phyloP scores from a whole-genome alignment of 345 rosid genomes.

The Pugionium dolabratum region DNA sequence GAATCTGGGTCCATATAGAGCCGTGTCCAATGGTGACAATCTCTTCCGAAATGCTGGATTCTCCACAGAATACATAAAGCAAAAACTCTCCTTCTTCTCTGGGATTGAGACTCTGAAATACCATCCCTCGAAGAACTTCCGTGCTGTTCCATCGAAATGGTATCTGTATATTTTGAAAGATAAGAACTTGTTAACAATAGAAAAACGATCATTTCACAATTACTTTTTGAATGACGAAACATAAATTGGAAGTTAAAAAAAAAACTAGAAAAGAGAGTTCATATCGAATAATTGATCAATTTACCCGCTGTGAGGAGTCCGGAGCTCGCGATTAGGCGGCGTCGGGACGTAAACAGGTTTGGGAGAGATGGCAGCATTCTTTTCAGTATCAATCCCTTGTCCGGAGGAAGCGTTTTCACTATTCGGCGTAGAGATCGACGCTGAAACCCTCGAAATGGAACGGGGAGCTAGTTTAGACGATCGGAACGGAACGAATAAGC shows the following conservation, averaged over 20 bases:
- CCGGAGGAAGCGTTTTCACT: conserved; percentile 28
- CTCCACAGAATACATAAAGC: conserved; percentile 91
- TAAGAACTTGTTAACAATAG: background rate
- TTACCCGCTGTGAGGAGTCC: conserved; percentile 98
- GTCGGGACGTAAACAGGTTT: conserved; percentile 68
- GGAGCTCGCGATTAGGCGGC: conserved; percentile 60
- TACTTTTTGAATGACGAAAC: background rate
- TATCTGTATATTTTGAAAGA: conserved; percentile 45
- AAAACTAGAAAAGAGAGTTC: background rate
- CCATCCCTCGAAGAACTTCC: conserved; percentile 94
- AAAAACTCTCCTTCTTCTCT: conserved; percentile 80
- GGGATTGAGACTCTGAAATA: conserved; percentile 92
- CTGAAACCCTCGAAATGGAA: conserved; percentile 33
- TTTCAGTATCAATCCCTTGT: background rate
- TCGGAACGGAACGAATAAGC: conserved; percentile 21
- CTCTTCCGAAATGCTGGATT: conserved; percentile 69
- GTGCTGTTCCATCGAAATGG: conserved; percentile 79
- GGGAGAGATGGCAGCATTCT: conserved; percentile 32
- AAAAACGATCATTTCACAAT: background rate
- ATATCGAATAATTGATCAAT: background rate
- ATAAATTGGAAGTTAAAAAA: background rate
- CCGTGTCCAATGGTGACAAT: conserved; percentile 53
- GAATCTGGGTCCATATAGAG: conserved; percentile 64
- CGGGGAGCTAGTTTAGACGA: conserved; percentile 19
- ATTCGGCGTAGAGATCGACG: conserved; percentile 39